Evolutionary conservation across 345 rosid genomes (phyloP), one percentile per base, ranked within the genome.

Genomic region (Anacardium occidentale): DNA sequence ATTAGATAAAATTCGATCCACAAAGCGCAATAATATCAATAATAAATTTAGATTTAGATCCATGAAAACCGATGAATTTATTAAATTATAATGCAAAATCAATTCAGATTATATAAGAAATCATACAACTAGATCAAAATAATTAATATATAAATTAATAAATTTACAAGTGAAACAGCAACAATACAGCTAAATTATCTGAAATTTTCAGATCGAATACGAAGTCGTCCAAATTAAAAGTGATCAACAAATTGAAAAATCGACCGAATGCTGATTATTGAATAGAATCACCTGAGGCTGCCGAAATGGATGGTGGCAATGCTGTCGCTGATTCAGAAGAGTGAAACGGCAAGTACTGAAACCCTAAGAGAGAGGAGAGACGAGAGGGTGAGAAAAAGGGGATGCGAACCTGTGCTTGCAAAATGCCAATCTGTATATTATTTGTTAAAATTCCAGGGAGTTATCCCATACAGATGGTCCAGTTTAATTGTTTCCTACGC

Each of bases 341-440:
- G 73, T 65, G 51, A 76, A 78, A 73, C 78, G 76, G 76, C 73
- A 71, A 24, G 64, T 57, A 74, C 52, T 54, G 74, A 78, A 78
- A 83, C 88, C 83, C 83, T 80, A 76, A 57, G 45, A 71, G 59
- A 61, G 66, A 42, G 21, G 69, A 74, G 5, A 52, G 68, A 61
- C 50, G 44, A 22, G 63, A 70, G 37, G 65, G 66, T 63, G 75
- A 66, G 70, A 69, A 77, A 80, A 73, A 74, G 47, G 78, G 77
- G 53, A 18, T 2, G 26, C 52, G 74, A 69, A 72, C 74, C 76
- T 72, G 75, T 47, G 68, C 64, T 80, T 37, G 14, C 55, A 59
- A 32, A 58, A 62, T 60, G 64, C 42, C 63, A 64, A n/a, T 3
- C n/a, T 62, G 58, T 53, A 32, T 68, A 10, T 22, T 0, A 21